phyloP scores from a whole-genome alignment of 129 eudicot species.

The Silybum marianum region DNA sequence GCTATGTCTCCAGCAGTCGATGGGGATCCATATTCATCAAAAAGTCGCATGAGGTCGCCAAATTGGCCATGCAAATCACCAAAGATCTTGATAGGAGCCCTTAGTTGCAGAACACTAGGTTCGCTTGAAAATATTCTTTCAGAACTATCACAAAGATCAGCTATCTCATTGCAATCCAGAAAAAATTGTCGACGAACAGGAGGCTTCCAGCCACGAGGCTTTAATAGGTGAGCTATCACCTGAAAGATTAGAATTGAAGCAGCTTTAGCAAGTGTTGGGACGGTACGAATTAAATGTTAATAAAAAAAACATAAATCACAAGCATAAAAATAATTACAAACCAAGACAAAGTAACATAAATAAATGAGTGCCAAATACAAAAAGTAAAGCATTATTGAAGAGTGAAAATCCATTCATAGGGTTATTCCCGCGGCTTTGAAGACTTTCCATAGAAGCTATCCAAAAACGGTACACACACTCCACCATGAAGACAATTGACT shows the following conservation, averaged over 20 bases:
- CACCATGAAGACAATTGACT: neutral
- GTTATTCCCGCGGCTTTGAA: neutral
- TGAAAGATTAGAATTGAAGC: constrained; percentile 13
- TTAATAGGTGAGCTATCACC: constrained; percentile 75
- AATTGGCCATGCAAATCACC: constrained; percentile 99
- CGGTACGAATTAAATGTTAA: neutral
- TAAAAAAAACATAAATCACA: neutral
- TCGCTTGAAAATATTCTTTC: constrained; percentile 95
- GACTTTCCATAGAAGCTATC: neutral
- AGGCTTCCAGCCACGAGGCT: constrained; percentile 93
- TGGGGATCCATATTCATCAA: constrained; percentile 98
- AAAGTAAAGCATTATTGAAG: neutral
- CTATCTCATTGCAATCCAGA: constrained; percentile 79
- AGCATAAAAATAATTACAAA: neutral
- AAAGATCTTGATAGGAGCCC: constrained; percentile 97
- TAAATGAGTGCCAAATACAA: neutral
- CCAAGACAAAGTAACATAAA: neutral
- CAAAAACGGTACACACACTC: neutral
- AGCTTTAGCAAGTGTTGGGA: neutral
- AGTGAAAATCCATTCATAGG: neutral
- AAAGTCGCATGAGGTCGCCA: constrained; percentile 98
- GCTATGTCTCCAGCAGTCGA: constrained; percentile 98
- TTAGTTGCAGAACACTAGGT: constrained; percentile 92
- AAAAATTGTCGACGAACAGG: constrained; percentile 82
- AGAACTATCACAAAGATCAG: constrained; percentile 98